Percentiles rank a stretch among this genome's conserved stretches.
phyloP scores from a whole-genome alignment of 164 flowering plant species.

The Houttuynia cordata region DNA sequence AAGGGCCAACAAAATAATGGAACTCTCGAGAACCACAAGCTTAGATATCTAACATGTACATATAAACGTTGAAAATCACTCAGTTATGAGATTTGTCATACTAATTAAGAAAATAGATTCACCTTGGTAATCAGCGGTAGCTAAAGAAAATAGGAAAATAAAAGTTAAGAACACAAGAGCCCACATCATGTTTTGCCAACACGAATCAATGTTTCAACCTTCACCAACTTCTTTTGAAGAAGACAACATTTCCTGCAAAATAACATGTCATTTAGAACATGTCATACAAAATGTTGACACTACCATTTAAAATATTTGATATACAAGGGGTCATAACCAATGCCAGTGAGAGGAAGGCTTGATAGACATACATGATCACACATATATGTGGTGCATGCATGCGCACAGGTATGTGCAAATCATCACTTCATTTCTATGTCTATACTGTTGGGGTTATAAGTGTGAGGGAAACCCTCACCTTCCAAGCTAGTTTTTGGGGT shows the following conservation, averaged over 20 bases:
- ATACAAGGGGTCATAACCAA: too few species aligned
- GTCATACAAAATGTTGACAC: neutral
- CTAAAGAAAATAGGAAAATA: conserved; percentile 27
- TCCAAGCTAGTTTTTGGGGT: too few species aligned
- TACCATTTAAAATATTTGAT: too few species aligned
- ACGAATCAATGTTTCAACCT: neutral
- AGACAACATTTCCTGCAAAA: neutral
- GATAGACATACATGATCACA: too few species aligned
- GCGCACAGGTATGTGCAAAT: too few species aligned
- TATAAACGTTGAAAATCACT: neutral
- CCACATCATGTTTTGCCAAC: conserved; percentile 21
- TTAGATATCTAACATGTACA: conserved; percentile 5
- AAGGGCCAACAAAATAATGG: neutral
- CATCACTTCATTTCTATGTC: too few species aligned
- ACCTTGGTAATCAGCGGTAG: conserved; percentile 47
- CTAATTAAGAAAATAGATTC: neutral
- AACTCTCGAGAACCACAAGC: neutral
- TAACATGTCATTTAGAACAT: neutral
- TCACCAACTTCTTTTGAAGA: neutral
- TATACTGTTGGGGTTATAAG: too few species aligned
- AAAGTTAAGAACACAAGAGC: conserved; percentile 20
- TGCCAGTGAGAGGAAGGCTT: too few species aligned
- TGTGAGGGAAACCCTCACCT: too few species aligned
- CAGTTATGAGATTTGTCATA: neutral
- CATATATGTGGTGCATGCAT: too few species aligned